These are phyloP conservation scores for Trichosphaerium sp. DNA, from an alignment of 78 protist genomes.

Conservation along the genomic window DNA sequence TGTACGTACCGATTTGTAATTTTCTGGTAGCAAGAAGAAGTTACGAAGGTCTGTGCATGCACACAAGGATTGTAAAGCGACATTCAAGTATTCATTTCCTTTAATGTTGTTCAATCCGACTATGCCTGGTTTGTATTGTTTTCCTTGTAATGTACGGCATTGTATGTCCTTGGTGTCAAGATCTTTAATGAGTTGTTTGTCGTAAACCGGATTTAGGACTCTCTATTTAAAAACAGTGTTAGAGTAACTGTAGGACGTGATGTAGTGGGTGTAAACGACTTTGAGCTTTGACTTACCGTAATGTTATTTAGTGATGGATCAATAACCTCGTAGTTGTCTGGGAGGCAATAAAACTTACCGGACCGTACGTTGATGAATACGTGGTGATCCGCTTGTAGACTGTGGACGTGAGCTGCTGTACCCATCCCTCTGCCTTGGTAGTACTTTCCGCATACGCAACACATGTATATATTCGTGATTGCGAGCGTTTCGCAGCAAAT, in stretches of 20 bases:
- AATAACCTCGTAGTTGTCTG: slow-evolving; percentile 89
- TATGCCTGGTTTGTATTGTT: slow-evolving; percentile 65
- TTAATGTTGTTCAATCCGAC: slow-evolving; percentile 90
- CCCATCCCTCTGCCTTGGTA: slow-evolving; percentile 82
- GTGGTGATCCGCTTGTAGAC: slow-evolving; percentile 77
- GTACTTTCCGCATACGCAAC: slow-evolving; percentile 95
- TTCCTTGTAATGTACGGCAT: slow-evolving; percentile 35
- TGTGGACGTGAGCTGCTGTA: slow-evolving; percentile 85
- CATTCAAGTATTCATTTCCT: slow-evolving; percentile 78
- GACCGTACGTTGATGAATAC: slow-evolving; percentile 82
- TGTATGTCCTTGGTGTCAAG: slow-evolving; percentile 7
- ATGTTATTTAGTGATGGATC: slow-evolving; percentile 90
- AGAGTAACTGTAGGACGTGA: too few species aligned
- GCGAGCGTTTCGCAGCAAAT: background rate
- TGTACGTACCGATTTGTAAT: too few species aligned
- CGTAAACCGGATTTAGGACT: background rate
- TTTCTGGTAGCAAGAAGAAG: slow-evolving; percentile 45
- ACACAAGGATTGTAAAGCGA: slow-evolving; percentile 71
- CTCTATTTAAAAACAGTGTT: too few species aligned
- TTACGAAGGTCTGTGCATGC: slow-evolving; percentile 65
- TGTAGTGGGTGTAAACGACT: too few species aligned
- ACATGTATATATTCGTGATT: slow-evolving; percentile 85
- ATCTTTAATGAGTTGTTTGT: background rate
- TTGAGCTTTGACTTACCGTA: background rate
- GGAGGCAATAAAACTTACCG: slow-evolving; percentile 83